Base-by-base conservation (phyloP, 306 rosid species). In the Fragaria nilgerrensis region DNA sequence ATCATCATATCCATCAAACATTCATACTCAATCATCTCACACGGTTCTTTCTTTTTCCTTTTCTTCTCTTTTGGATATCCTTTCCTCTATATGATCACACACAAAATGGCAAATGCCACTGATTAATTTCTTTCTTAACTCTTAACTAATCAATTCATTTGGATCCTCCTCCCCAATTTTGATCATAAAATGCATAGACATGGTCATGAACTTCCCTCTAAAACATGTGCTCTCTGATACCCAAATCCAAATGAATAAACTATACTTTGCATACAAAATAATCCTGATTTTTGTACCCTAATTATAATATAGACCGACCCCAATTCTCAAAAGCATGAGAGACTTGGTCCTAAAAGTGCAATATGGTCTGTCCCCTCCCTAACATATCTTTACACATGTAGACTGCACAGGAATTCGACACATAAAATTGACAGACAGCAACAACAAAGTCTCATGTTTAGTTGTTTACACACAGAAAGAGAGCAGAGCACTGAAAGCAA, bases 271-370 rank as follows among this genome's bases (percentile, higher is more conserved):
- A 58, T 11, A 23, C 64, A 61, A 27, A 61, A 61, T 61, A 59
- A 61, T 61, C 37, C 37, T 5, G 67, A 13, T 13, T 1, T 12
- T 29, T 62, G 39, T 27, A 29, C n/a, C 34, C 41, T 14, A 27
- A 29, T 61, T 61, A 23, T 12, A 61, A 58, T 41, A 16, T 49
- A 53, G 64, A 8, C 32, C 11, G 19, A 17, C 15, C 66, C 34
- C 65, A 59, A 25, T 9, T 52, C 27, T 53, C 25, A 20, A 8
- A 19, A 25, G 32, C 11, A 22, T 9, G 3, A n/a, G 5, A n/a
- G 66, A 61, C 53, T 29, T 29, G 27, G 32, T 12, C 72, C 78
- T 56, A 0, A 70, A 74, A 79, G 80, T 55, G 81, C 70, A 27
- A 70, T 25, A 73, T 70, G 55, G 78, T 79, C 5, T 44, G 77